phyloP scores from a whole-genome alignment of 2,329 filamentous ascomycete species.

The Botryotinia globosa region DNA sequence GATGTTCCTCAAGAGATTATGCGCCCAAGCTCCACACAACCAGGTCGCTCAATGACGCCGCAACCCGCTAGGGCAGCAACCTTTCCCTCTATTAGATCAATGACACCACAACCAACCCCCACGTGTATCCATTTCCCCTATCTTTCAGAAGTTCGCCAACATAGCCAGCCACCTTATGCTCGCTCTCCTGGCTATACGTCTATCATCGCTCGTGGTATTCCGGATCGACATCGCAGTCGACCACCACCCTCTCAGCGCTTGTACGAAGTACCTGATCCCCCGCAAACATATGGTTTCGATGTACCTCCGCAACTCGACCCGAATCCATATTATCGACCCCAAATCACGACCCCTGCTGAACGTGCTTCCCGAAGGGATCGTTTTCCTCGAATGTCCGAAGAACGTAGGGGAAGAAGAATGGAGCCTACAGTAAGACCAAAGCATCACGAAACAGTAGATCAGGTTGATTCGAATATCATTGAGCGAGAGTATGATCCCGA shows the following conservation, averaged over 20 bases:
- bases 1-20: neutral
- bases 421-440: neutral
- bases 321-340: slow-evolving; percentile 13
- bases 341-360: neutral
- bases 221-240: neutral
- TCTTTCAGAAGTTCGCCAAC: slow-evolving; percentile 1
- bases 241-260: neutral
- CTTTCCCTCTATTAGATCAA: neutral
- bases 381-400: neutral
- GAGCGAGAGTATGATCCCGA: slow-evolving; percentile 14
- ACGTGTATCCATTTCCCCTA: neutral
- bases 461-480: neutral
- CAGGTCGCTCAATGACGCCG: neutral
- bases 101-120: neutral
- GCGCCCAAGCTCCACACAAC: neutral
- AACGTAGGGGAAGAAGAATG: neutral
- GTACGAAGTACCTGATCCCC: slow-evolving; percentile 11
- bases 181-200: neutral
- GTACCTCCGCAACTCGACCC: neutral
- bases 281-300: neutral
- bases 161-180: slow-evolving; percentile 7
- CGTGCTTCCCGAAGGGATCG: neutral
- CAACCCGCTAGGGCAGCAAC: neutral
- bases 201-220: neutral
- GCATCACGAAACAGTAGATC: neutral